Conservation (phyloP, 257 asterid genomes). For the Solanum bukasovii region DNA sequence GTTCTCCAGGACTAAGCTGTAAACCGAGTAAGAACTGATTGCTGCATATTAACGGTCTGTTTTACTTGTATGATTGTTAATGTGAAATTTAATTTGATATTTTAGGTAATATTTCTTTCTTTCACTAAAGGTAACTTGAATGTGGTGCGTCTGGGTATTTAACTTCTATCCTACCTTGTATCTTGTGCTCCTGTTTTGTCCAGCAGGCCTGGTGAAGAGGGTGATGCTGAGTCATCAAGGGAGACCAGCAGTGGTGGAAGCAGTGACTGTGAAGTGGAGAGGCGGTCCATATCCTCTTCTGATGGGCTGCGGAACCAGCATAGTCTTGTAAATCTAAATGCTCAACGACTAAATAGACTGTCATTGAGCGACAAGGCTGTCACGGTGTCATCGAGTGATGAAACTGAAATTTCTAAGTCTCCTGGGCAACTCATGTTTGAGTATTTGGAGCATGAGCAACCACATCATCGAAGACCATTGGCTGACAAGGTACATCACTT, state of each 20-base stretch:
- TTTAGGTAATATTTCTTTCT: neutral
- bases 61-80: neutral
- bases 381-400: slow-evolving; percentile 21
- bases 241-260: slow-evolving; percentile 32
- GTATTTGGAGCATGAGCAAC: slow-evolving; percentile 56
- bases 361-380: slow-evolving; percentile 21
- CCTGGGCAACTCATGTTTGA: slow-evolving; percentile 39
- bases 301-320: slow-evolving; percentile 17
- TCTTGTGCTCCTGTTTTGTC: neutral
- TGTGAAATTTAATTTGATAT: neutral
- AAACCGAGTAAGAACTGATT: neutral
- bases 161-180: neutral
- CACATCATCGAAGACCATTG: slow-evolving; percentile 56
- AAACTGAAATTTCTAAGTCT: slow-evolving; percentile 20
- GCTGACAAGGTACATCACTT: slow-evolving; percentile 40
- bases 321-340: slow-evolving; percentile 3
- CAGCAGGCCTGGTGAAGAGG: slow-evolving; percentile 28
- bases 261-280: slow-evolving; percentile 28
- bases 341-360: slow-evolving; percentile 17
- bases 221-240: slow-evolving; percentile 33
- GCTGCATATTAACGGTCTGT: neutral
- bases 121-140: neutral
- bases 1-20: neutral
- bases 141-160: neutral
- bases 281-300: slow-evolving; percentile 17